These are phyloP conservation scores for Rhizopogon parksii DNA, from an alignment of 1,284 basidiomycete genomes.

Conservation along the genomic window DNA sequence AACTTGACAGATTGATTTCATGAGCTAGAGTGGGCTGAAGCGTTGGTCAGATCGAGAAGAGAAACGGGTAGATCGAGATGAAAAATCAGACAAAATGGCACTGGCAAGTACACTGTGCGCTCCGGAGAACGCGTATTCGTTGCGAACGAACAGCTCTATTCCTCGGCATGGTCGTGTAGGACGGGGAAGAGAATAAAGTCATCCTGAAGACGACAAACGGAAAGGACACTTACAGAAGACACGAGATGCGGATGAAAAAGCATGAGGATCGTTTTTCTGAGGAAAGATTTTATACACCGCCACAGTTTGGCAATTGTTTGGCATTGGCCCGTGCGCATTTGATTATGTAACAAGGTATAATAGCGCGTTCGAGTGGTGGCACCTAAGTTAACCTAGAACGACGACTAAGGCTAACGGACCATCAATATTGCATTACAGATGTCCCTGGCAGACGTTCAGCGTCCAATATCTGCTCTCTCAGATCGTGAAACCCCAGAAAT, in stretches of 20 bases:
- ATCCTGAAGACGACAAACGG: slow-evolving; percentile 34
- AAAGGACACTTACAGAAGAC: slow-evolving; percentile 17
- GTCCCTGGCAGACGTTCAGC: slow-evolving; percentile 15
- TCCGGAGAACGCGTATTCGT: slow-evolving; percentile 55
- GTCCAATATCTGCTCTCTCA: slow-evolving; percentile 7
- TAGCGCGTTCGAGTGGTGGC: slow-evolving; percentile 3
- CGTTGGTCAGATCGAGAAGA: slow-evolving; percentile 11
- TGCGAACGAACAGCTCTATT: slow-evolving; percentile 69
- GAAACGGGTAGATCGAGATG: neutral
- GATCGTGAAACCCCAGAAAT: slow-evolving; percentile 22
- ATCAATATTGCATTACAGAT: slow-evolving; percentile 12
- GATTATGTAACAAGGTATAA: slow-evolving; percentile 23
- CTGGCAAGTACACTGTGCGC: slow-evolving; percentile 75
- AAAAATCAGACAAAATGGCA: slow-evolving; percentile 68
- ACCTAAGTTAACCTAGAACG: slow-evolving; percentile 11
- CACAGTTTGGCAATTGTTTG: slow-evolving; percentile 23
- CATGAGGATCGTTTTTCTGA: neutral
- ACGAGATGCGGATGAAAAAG: neutral
- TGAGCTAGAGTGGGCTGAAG: slow-evolving; percentile 6
- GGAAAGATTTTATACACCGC: slow-evolving; percentile 22
- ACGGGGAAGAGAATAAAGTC: slow-evolving; percentile 82
- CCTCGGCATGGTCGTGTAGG: slow-evolving; percentile 73
- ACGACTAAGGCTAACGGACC: slow-evolving; percentile 16
- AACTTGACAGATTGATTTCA: neutral
- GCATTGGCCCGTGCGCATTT: slow-evolving; percentile 24